Percentiles rank a stretch among this genome's conserved stretches.
Evolutionary conservation across 495 filamentous ascomycete genomes (phyloP).

Genomic region (Talaromyces proteolyticus): DNA sequence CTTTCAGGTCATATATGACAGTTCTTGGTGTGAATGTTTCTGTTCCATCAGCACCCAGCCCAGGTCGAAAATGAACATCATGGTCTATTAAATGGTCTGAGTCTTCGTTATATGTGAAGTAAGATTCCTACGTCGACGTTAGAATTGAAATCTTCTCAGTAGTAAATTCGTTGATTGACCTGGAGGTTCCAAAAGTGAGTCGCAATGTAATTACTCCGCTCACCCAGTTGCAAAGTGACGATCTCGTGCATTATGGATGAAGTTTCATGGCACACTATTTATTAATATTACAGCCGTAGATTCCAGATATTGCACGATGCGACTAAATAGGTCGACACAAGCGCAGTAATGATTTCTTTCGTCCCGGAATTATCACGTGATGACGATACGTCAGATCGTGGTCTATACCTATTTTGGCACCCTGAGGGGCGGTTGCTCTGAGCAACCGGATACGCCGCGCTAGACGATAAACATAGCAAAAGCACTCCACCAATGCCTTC

Average conservation of each 20-base stretch:
- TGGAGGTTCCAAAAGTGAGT: constrained; percentile 99
- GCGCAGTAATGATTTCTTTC: neutral
- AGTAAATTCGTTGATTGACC: constrained; percentile 28
- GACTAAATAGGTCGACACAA: too few species aligned
- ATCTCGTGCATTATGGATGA: constrained; percentile 78
- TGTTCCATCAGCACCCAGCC: constrained; percentile 67
- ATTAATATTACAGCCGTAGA: too few species aligned
- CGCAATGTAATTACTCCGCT: constrained; percentile 88
- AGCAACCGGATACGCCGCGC: neutral
- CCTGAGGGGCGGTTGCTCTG: neutral
- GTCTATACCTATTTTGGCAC: neutral
- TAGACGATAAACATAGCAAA: constrained; percentile 5
- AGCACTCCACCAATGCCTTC: neutral
- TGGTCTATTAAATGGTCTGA: constrained; percentile 74
- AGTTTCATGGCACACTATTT: too few species aligned
- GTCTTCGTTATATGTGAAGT: constrained; percentile 80
- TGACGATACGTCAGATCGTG: neutral
- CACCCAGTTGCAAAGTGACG: constrained; percentile 87
- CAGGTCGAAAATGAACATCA: constrained; percentile 85
- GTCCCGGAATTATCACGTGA: neutral
- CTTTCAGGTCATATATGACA: constrained; percentile 92
- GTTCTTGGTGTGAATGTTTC: constrained; percentile 92
- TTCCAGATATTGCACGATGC: too few species aligned
- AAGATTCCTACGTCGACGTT: constrained; percentile 63
- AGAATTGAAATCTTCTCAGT: constrained; percentile 10